phyloP scores from a whole-genome alignment of 257 asterid genomes.

The Knoxia roxburghii region DNA sequence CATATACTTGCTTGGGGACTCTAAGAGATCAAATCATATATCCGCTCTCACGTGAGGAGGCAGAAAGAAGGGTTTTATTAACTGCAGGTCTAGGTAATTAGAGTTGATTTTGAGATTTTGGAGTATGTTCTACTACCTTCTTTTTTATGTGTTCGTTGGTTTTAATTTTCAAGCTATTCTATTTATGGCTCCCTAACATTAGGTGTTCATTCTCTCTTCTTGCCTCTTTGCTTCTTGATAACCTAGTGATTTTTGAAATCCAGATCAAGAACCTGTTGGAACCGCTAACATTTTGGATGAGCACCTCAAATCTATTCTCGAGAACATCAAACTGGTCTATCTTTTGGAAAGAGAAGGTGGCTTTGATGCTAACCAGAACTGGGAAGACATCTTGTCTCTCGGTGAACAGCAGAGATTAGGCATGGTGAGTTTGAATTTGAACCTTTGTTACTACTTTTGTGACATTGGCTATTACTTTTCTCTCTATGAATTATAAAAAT shows the following conservation, averaged over 20 bases:
- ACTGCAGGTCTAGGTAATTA: conserved; percentile 44
- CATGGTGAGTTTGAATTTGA: conserved; percentile 55
- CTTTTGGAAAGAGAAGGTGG: conserved; percentile 98
- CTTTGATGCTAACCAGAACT: conserved; percentile 78
- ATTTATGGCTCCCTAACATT: not conserved
- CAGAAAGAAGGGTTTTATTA: conserved; percentile 51
- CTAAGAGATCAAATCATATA: conserved; percentile 96
- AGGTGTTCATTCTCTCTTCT: not conserved
- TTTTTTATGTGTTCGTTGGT: not conserved
- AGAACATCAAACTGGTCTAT: conserved; percentile 75
- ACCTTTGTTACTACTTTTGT: not conserved
- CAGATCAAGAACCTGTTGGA: conserved; percentile 47
- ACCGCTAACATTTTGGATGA: conserved; percentile 42
- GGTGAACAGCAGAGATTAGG: conserved; percentile 99
- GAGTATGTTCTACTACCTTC: no score
- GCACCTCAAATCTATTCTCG: conserved; percentile 67
- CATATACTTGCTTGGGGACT: conserved; percentile 98
- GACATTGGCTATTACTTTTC: not conserved
- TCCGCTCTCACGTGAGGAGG: conserved; percentile 82
- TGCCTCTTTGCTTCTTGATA: conserved; percentile 9
- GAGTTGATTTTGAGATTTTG: not conserved
- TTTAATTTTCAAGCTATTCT: not conserved
- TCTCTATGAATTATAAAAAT: not conserved
- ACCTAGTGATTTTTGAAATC: conserved; percentile 22
- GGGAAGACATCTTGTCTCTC: conserved; percentile 98